Evolutionary conservation across 1,284 basidiomycete species (phyloP), one percentile per base, ranked within the genome.

Genomic region (Earliella scabrosa): DNA sequence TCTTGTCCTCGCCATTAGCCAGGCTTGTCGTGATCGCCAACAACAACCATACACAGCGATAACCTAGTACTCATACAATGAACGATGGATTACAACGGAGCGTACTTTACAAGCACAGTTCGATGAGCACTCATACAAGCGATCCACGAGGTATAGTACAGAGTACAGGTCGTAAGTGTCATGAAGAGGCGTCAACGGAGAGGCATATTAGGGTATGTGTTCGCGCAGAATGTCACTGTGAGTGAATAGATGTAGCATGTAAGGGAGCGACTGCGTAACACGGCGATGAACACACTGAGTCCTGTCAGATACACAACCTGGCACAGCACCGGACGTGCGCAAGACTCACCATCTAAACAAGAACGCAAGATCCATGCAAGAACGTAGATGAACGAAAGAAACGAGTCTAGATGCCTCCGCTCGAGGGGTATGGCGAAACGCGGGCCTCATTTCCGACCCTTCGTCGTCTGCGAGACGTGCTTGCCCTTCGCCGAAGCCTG

Each of bases 21-120:
- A 11, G 32, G 7, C 24, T 16, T 18, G 21, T 20, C 24, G 14
- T 29, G 21, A 47, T 34, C 29, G n/a, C n/a, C n/a, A n/a, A n/a
- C n/a, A n/a, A n/a, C n/a, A n/a, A 46, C 23, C 24, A 26, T 41
- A 47, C 49, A 45, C 44, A 31, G 23, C 8, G 16, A 51, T 52
- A 60, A 45, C 35, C 27, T 49, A 20, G 31, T 56, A 54, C 34
- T 23, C 35, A 40, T 56, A 53, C 54, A 55, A 14, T 26, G 48
- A 34, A 11, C 27, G 32, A 36, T 23, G 23, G 18, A 44, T 40
- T 55, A 52, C 50, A 52, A 57, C 24, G 24, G 40, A 45, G 34
- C 26, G 23, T 59, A 54, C 47, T 38, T 16, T 52, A 53, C 24
- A 13, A 55, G 40, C 46, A 54, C 23, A 53, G 47, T 56, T 41